Percentiles rank a stretch among this genome's conserved stretches.
Conservation (phyloP, 139 green algal species). For the Micractinium sp. region DNA sequence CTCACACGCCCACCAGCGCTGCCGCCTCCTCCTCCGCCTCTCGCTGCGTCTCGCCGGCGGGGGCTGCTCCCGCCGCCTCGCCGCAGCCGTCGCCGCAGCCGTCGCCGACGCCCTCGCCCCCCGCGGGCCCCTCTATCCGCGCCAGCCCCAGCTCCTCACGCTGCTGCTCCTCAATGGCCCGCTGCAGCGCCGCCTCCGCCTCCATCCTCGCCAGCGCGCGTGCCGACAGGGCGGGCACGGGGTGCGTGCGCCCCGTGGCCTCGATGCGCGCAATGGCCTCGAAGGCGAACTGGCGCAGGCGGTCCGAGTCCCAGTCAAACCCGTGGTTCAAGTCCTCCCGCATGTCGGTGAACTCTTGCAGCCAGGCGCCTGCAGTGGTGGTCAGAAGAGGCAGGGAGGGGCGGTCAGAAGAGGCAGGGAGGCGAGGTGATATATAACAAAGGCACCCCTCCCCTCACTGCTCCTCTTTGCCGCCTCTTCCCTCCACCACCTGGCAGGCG, state of each 20-base stretch:
- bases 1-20: too few relatives aligned
- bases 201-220: conserved; percentile 46
- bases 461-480: too few relatives aligned
- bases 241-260: conserved; percentile 60
- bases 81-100: background rate
- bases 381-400: background rate
- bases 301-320: background rate
- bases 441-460: too few relatives aligned
- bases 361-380: conserved; percentile 61
- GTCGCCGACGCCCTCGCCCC: background rate
- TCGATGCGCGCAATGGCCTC: conserved; percentile 60
- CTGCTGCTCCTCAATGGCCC: conserved; percentile 77
- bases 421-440: too few relatives aligned
- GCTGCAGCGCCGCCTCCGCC: conserved; percentile 45
- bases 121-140: background rate
- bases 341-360: conserved; percentile 90
- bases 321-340: conserved; percentile 73
- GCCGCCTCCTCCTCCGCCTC: too few relatives aligned
- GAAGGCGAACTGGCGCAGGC: conserved; percentile 49
- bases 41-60: too few relatives aligned
- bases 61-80: background rate
- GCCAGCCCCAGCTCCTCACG: conserved; percentile 64
- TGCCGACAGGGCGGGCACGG: conserved; percentile 56
- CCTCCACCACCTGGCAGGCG: too few relatives aligned
- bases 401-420: too few relatives aligned